phyloP scores from a whole-genome alignment of 2,329 filamentous ascomycete species.

The Penicillium hordei region DNA sequence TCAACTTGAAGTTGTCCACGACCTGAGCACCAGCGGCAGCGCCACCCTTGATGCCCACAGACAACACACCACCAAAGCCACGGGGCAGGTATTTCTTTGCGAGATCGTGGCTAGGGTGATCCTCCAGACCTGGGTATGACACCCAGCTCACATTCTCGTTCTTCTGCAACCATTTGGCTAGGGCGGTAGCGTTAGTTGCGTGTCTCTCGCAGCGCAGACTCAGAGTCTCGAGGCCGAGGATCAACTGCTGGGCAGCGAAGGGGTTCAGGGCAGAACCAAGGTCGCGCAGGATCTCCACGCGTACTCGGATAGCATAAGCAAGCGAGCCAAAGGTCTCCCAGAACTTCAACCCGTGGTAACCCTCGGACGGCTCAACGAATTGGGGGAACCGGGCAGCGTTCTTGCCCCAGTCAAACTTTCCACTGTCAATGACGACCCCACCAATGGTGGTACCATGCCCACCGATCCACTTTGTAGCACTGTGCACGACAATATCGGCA shows the following conservation, averaged over 20 bases:
- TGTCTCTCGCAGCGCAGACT: slow-evolving; percentile 83
- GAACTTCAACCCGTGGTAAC: slow-evolving; percentile 92
- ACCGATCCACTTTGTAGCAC: slow-evolving; percentile 95
- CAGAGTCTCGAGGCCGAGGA: slow-evolving; percentile 87
- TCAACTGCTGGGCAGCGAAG: slow-evolving; percentile 87
- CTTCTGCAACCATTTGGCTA: slow-evolving; percentile 80
- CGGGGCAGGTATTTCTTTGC: slow-evolving; percentile 85
- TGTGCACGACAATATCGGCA: slow-evolving; percentile 91
- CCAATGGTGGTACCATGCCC: slow-evolving; percentile 91
- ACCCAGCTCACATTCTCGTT: slow-evolving; percentile 89
- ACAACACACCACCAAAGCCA: slow-evolving; percentile 87
- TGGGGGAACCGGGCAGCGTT: slow-evolving; percentile 83
- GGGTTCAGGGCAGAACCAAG: slow-evolving; percentile 80
- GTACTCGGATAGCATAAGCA: slow-evolving; percentile 81
- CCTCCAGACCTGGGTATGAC: slow-evolving; percentile 83
- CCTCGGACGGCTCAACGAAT: slow-evolving; percentile 79
- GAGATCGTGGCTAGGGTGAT: slow-evolving; percentile 72
- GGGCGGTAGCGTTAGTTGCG: slow-evolving; percentile 74
- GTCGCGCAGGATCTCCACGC: slow-evolving; percentile 88
- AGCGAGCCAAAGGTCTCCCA: slow-evolving; percentile 86
- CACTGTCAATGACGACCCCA: slow-evolving; percentile 81
- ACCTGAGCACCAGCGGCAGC: slow-evolving; percentile 79
- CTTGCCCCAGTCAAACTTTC: slow-evolving; percentile 92
- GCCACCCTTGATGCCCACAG: slow-evolving; percentile 89
- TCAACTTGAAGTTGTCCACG: slow-evolving; percentile 91